Evolutionary conservation across 1,139 yeast genomes (phyloP), one percentile per base, ranked within the genome.

Genomic region (Debaryomyces sp.): DNA sequence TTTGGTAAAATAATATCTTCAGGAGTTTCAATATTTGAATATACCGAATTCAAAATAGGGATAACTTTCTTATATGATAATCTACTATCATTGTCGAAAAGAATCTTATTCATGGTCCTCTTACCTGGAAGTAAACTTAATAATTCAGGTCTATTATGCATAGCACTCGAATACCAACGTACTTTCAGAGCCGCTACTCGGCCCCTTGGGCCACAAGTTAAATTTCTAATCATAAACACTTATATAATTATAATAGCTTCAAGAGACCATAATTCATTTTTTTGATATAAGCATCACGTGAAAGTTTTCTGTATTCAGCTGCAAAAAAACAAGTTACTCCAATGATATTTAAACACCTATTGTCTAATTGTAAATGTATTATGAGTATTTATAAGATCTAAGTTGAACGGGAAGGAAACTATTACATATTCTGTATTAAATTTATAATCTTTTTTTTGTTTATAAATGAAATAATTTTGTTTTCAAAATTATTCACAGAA

Each of bases 31-130:
- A 82, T 54, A 24, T 71, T 63, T 22, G 70, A 62, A 59, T 86
- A 87, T 6, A 86, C 65, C 0, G 73, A 52, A 51, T 77, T 72
- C 47, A 82, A 74, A 0, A 82, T 74, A 0, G 85, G 84, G 41
- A 83, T 60, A 45, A 84, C 74, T 58, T 81, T 82, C 13, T 66
- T 64, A 55, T 80, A 82, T 1, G 82, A 71, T 35, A 82, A 70
- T 41, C 82, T 66, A 43, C 87, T 76, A 62, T 86, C 88, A 50
- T 81, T 71, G 59, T 87, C 92, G 59, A 86, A 87, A 2, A 87
- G 69, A 21, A 85, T 71, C 45, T 82, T 67, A 53, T 85, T 85
- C 47, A 86, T 64, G 18, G 78, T 68, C 51, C 79, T 78, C 61
- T 80, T 81, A 26, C 78, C 71, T 6, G 94, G 94, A 7, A 87